Evolutionary conservation across 768 basidiomycete species (phyloP).

Genomic region (Fistulinella prunicolor): DNA sequence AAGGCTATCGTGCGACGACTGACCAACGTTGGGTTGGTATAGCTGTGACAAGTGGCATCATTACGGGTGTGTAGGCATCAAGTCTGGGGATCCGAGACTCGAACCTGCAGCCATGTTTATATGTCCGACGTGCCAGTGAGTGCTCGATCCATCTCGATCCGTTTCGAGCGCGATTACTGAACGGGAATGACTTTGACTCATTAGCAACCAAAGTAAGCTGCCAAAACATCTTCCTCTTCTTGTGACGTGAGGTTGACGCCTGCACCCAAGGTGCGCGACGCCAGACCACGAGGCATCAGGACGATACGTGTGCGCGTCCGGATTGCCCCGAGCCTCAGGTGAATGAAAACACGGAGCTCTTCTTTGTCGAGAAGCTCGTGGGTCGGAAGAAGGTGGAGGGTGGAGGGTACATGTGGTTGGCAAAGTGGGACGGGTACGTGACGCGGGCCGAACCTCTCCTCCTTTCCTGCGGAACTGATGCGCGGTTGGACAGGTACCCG

Average conservation of each 20-base stretch:
- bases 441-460: too few relatives aligned
- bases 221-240: not conserved
- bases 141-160: not conserved
- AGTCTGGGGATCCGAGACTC: conserved; percentile 36
- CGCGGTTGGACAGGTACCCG: conserved; percentile 17
- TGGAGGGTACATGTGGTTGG: conserved; percentile 24
- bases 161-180: not conserved
- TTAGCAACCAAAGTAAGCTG: conserved; percentile 14
- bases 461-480: not conserved
- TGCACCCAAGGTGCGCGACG: conserved; percentile 14
- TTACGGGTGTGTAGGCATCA: conserved; percentile 48
- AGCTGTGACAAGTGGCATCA: conserved; percentile 51
- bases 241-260: too few relatives aligned
- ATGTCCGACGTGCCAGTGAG: conserved; percentile 44
- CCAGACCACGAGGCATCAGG: conserved; percentile 6
- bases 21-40: not conserved
- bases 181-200: not conserved
- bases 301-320: conserved; percentile 23
- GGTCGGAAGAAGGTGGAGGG: conserved; percentile 22
- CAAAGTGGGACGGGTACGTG: conserved; percentile 33
- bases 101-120: conserved; percentile 30
- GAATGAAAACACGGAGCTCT: conserved; percentile 9
- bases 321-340: conserved; percentile 20
- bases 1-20: not conserved
- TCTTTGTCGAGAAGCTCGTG: conserved; percentile 28